Evolutionary conservation across 208 protist species (phyloP).

Genomic region (Leishmania lainsoni): DNA sequence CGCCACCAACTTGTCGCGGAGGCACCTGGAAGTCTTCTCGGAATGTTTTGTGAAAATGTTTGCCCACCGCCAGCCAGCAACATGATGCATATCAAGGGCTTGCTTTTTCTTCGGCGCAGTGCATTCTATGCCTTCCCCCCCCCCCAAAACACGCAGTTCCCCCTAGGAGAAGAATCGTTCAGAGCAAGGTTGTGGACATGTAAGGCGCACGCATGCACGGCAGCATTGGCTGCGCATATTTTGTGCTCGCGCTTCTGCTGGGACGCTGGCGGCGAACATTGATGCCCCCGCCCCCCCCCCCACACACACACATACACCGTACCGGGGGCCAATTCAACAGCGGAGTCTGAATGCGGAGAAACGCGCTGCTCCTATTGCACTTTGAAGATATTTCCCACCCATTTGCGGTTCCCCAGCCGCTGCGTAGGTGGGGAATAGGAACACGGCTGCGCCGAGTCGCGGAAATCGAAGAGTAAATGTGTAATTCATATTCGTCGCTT

Average conservation of each 20-base stretch:
- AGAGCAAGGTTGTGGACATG: not conserved
- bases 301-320: no score
- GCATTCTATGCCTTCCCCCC: not conserved
- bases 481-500: not conserved
- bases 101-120: not conserved
- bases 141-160: not conserved
- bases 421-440: not conserved
- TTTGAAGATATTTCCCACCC: not conserved
- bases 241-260: not conserved
- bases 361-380: not conserved
- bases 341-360: not conserved
- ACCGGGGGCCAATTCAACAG: not conserved
- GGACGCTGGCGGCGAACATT: not conserved
- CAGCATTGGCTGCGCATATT: not conserved
- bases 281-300: not conserved
- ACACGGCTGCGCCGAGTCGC: no score
- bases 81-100: not conserved
- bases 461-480: not conserved
- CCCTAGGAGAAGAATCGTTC: not conserved
- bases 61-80: not conserved
- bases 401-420: not conserved
- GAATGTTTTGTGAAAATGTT: not conserved
- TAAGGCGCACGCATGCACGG: not conserved
- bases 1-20: no score
- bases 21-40: no score